Evolutionary conservation across 305 asterid species (phyloP).

Genomic region (Fraxinus albicans): DNA sequence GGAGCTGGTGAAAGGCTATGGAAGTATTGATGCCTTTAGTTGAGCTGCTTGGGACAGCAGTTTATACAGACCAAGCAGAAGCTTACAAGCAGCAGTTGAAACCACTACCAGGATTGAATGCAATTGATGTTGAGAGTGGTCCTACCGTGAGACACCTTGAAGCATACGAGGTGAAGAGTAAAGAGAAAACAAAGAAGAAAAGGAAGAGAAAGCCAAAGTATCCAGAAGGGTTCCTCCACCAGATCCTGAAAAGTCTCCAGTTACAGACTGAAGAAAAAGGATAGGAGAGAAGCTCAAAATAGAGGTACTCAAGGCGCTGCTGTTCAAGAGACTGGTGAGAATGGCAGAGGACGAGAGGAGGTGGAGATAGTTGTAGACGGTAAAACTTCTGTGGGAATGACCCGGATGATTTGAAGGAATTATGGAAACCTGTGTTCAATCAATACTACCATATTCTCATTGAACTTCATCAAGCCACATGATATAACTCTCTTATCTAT

Average conservation of each 20-base stretch:
- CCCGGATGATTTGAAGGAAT: too few species aligned
- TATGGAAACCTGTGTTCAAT: neutral
- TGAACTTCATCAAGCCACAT: neutral
- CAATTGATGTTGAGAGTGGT: conserved; percentile 57
- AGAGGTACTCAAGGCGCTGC: neutral
- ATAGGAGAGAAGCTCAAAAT: too few species aligned
- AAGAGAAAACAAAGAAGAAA: conserved; percentile 73
- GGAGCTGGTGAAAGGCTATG: conserved; percentile 60
- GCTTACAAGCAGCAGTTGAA: too few species aligned
- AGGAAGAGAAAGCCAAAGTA: conserved; percentile 88
- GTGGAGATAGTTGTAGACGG: too few species aligned
- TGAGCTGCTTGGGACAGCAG: conserved; percentile 69
- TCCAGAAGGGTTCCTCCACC: conserved; percentile 70
- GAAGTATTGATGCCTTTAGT: conserved; percentile 76
- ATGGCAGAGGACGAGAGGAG: too few species aligned
- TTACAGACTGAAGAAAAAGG: too few species aligned
- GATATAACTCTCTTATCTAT: neutral
- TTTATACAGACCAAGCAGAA: conserved; percentile 28
- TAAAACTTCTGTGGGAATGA: too few species aligned
- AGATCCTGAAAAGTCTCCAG: neutral
- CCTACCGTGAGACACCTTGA: conserved; percentile 29
- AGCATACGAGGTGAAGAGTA: conserved; percentile 53
- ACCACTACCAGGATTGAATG: conserved; percentile 65
- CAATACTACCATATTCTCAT: neutral
- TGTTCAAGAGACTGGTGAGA: neutral